Evolutionary conservation across 1,139 yeast genomes (phyloP).

Genomic region (Blastobotrys persicus): DNA sequence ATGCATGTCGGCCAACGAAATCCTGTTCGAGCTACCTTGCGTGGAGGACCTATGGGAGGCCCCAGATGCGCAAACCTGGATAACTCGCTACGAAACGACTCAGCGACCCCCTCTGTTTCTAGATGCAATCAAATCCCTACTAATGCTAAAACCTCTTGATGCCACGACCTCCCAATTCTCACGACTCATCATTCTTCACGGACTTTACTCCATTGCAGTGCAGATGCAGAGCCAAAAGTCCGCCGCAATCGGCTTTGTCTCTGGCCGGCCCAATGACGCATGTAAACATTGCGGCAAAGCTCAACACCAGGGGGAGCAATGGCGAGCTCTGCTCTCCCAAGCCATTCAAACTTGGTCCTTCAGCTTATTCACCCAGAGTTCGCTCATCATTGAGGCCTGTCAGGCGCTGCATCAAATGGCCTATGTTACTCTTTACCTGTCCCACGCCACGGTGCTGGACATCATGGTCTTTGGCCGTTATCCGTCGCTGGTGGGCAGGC

Average conservation of each 20-base stretch:
- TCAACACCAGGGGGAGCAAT: conserved; percentile 17
- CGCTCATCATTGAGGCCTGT: conserved; percentile 24
- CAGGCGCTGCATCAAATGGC: conserved; percentile 27
- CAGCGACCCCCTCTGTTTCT: conserved; percentile 20
- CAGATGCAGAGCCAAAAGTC: conserved; percentile 23
- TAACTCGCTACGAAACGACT: conserved; percentile 13
- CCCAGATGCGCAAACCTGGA: conserved; percentile 20
- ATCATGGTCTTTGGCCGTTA: conserved; percentile 19
- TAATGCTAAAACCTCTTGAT: conserved; percentile 25
- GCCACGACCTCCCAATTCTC: conserved; percentile 27
- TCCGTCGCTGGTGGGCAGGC: conserved; percentile 23
- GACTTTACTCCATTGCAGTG: conserved; percentile 25
- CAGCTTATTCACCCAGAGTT: conserved; percentile 15
- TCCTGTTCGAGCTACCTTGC: conserved; percentile 23
- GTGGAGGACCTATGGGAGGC: conserved; percentile 24
- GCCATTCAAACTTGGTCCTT: conserved; percentile 30
- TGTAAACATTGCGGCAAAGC: conserved; percentile 14
- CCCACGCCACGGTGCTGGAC: conserved; percentile 25
- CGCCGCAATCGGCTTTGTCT: conserved; percentile 18
- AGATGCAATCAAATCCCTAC: conserved; percentile 26
- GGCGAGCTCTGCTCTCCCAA: conserved; percentile 23
- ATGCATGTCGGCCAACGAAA: conserved; percentile 24
- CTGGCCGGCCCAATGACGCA: conserved; percentile 10
- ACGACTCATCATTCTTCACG: conserved; percentile 28
- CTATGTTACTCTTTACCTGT: conserved; percentile 26